These are phyloP conservation scores for Filobasidium wieringae DNA, from an alignment of 768 basidiomycete genomes.

Conservation along the genomic window DNA sequence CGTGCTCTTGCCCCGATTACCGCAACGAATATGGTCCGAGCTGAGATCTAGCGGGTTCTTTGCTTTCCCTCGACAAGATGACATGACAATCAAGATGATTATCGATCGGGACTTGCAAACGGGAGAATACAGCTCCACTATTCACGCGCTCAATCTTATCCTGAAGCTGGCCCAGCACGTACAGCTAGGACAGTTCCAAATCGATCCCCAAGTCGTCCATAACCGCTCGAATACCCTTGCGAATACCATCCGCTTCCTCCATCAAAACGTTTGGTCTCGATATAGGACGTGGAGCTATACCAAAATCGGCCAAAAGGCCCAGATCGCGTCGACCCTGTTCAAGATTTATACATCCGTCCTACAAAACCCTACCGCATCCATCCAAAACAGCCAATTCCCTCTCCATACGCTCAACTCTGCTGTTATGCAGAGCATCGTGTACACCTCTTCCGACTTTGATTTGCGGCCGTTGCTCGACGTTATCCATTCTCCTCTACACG, in stretches of 20 bases:
- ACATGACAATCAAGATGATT: background rate
- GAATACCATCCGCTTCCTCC: constrained; percentile 3
- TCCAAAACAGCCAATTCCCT: background rate
- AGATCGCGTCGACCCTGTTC: background rate
- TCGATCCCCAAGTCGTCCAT: constrained; percentile 2
- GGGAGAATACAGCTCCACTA: constrained; percentile 2
- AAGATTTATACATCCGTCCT: constrained; percentile 5
- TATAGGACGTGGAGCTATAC: constrained; percentile 6
- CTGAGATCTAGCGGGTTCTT: background rate
- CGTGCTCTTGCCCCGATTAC: background rate
- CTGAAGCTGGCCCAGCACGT: constrained; percentile 1
- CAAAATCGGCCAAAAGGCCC: constrained; percentile 1
- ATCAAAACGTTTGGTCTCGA: constrained; percentile 8
- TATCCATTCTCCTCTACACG: background rate
- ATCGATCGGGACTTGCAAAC: constrained; percentile 8
- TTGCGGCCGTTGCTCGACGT: constrained; percentile 3
- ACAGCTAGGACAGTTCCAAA: constrained; percentile 6
- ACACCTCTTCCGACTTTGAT: constrained; percentile 5
- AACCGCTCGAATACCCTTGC: background rate
- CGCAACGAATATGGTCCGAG: background rate
- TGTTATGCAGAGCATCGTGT: background rate
- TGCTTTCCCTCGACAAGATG: background rate
- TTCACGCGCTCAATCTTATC: constrained; percentile 3
- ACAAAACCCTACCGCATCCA: background rate
- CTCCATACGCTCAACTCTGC: constrained; percentile 3